Conservation (phyloP, 441 rosid genomes). For the Brassica hybrid region DNA sequence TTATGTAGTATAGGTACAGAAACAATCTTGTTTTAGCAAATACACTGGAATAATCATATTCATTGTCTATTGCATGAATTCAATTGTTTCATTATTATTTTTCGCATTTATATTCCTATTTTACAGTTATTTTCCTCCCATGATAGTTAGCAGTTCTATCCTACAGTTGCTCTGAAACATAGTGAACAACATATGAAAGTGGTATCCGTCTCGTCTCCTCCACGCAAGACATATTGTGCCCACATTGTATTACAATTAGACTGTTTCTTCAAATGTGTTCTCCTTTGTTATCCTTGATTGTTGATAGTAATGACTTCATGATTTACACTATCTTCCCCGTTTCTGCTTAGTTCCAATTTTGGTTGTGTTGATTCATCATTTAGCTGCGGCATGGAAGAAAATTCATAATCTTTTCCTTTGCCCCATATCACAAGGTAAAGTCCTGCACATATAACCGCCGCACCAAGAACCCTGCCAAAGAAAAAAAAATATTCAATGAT, state of each 20-base stretch:
- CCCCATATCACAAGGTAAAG: slow-evolving; percentile 88
- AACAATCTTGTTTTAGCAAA: no score
- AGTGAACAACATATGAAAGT: slow-evolving; percentile 7
- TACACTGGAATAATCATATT: background rate
- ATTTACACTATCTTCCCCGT: slow-evolving; percentile 23
- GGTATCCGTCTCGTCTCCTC: slow-evolving; percentile 4
- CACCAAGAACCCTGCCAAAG: slow-evolving; percentile 78
- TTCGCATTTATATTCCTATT: no score
- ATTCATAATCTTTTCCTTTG: slow-evolving; percentile 65
- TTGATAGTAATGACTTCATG: no score
- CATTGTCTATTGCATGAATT: slow-evolving; percentile 11
- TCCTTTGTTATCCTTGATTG: no score
- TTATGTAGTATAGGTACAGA: no score
- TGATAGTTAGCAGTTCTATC: slow-evolving; percentile 32
- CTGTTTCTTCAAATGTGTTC: no score
- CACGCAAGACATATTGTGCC: background rate
- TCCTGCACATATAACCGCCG: slow-evolving; percentile 76
- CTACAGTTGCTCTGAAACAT: slow-evolving; percentile 19
- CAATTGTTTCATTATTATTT: slow-evolving; percentile 28
- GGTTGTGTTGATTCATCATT: slow-evolving; percentile 39
- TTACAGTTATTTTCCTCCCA: slow-evolving; percentile 17
- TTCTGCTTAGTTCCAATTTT: slow-evolving; percentile 23
- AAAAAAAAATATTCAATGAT: background rate
- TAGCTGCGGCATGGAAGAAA: slow-evolving; percentile 21
- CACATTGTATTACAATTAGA: slow-evolving; percentile 7